Conservation (phyloP, 1,284 basidiomycete genomes). For the Trichosporon sp. region DNA sequence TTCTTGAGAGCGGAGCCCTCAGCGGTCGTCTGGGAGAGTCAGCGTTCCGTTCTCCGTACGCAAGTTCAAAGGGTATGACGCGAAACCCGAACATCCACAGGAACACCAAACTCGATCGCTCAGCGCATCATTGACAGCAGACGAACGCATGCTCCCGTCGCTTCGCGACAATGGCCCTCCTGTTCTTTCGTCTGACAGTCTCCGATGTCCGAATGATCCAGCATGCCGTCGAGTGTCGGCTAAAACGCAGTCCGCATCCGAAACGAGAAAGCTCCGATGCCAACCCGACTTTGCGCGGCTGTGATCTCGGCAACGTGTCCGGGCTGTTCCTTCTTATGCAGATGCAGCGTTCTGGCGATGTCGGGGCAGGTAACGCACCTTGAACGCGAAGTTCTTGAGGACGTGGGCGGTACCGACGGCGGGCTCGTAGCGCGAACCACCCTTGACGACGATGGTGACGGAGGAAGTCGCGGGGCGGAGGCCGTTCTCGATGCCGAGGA, state of each 20-base stretch:
- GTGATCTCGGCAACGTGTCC: background rate
- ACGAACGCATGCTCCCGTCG: background rate
- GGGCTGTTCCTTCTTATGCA: background rate
- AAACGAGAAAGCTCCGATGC: background rate
- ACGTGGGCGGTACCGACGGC: slow-evolving; percentile 83
- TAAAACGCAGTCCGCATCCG: background rate
- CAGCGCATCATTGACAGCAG: background rate
- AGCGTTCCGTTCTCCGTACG: background rate
- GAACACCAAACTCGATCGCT: background rate
- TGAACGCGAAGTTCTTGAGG: slow-evolving; percentile 95
- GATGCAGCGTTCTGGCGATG: background rate
- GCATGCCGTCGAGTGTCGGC: background rate
- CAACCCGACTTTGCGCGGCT: background rate
- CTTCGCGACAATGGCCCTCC: background rate
- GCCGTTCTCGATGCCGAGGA: slow-evolving; percentile 74
- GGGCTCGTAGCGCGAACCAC: slow-evolving; percentile 78
- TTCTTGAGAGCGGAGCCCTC: slow-evolving; percentile 85
- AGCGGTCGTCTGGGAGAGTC: slow-evolving; percentile 59
- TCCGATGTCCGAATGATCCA: background rate
- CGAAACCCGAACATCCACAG: background rate
- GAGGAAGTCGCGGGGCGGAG: slow-evolving; percentile 65
- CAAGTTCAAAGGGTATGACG: background rate
- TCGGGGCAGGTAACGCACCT: slow-evolving; percentile 57
- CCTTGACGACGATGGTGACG: slow-evolving; percentile 85
- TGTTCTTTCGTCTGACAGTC: background rate